A percentile compares a stretch with the other conserved stretches of the same genome.
phyloP scores from a whole-genome alignment of 164 flowering plant species.

The Vitis cinerea region DNA sequence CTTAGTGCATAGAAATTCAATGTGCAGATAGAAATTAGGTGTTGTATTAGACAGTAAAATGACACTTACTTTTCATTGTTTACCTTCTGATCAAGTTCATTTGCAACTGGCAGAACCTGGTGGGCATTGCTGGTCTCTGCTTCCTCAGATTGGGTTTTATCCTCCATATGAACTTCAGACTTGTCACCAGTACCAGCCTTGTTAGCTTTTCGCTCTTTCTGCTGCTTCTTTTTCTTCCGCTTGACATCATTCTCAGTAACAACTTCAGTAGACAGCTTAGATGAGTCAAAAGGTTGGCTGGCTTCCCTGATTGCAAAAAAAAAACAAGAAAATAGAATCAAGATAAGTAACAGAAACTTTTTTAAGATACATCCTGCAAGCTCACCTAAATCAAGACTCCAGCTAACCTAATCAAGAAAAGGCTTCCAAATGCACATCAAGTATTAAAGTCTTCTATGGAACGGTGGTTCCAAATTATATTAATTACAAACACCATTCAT shows the following conservation, averaged over 20 bases:
- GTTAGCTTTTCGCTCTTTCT: conserved; percentile 28
- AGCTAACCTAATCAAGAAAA: no score
- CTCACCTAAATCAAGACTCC: no score
- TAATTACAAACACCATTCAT: no score
- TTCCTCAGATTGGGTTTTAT: conserved; percentile 6
- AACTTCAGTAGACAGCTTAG: conserved; percentile 17
- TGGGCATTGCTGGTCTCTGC: conserved; percentile 1
- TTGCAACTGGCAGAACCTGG: conserved; percentile 14
- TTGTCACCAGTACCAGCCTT: conserved; percentile 19
- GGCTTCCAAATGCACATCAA: no score
- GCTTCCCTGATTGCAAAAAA: conserved; percentile 14
- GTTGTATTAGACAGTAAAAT: not conserved
- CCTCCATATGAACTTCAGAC: conserved; percentile 3
- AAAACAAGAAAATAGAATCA: not conserved
- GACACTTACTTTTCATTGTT: conserved; percentile 37
- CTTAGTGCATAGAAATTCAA: not conserved
- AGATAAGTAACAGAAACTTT: not conserved
- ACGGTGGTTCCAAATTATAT: no score
- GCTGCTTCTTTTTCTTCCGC: conserved; percentile 38
- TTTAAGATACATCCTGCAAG: not conserved
- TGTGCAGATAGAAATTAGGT: not conserved
- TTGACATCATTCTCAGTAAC: conserved; percentile 25
- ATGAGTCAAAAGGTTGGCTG: conserved; percentile 14
- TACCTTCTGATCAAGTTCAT: conserved; percentile 20
- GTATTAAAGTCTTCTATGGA: no score